phyloP scores from a whole-genome alignment of 495 filamentous ascomycete species.

The Lasiosphaeria ovina region DNA sequence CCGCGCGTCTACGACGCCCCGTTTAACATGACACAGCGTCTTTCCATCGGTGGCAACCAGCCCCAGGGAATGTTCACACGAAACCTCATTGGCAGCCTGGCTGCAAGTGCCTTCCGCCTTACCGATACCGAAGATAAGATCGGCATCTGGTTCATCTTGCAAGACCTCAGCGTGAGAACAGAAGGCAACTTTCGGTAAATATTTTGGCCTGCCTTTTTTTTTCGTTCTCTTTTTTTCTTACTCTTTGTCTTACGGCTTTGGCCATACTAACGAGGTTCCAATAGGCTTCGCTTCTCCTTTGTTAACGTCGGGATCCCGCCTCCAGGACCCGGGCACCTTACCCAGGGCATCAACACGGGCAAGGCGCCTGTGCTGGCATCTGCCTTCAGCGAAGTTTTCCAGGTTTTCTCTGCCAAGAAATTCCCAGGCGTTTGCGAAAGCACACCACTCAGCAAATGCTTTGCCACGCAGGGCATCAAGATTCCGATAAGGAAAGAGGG shows the following conservation, averaged over 20 bases:
- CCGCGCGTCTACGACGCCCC: slow-evolving; percentile 27
- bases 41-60: slow-evolving; percentile 38
- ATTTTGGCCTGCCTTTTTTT: neutral
- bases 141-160: slow-evolving; percentile 95
- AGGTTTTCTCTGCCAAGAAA: slow-evolving; percentile 94
- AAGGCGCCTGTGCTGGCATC: slow-evolving; percentile 82
- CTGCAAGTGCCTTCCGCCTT: slow-evolving; percentile 85
- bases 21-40: slow-evolving; percentile 28
- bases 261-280: neutral
- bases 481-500: slow-evolving; percentile 91
- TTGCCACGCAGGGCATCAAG: slow-evolving; percentile 94
- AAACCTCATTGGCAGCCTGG: slow-evolving; percentile 91
- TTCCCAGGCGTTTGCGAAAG: slow-evolving; percentile 97
- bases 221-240: neutral
- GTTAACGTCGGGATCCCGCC: slow-evolving; percentile 69
- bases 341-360: slow-evolving; percentile 63
- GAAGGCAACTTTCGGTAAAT: slow-evolving; percentile 86
- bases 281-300: slow-evolving; percentile 59
- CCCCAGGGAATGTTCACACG: slow-evolving; percentile 91
- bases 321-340: slow-evolving; percentile 27
- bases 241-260: neutral
- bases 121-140: slow-evolving; percentile 79
- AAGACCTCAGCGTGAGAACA: slow-evolving; percentile 90
- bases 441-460: slow-evolving; percentile 88
- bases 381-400: slow-evolving; percentile 85